Percentiles rank a stretch among this genome's conserved stretches.
These are phyloP conservation scores for Cudoniella acicularis DNA, from an alignment of 495 filamentous ascomycete genomes.

Conservation along the genomic window DNA sequence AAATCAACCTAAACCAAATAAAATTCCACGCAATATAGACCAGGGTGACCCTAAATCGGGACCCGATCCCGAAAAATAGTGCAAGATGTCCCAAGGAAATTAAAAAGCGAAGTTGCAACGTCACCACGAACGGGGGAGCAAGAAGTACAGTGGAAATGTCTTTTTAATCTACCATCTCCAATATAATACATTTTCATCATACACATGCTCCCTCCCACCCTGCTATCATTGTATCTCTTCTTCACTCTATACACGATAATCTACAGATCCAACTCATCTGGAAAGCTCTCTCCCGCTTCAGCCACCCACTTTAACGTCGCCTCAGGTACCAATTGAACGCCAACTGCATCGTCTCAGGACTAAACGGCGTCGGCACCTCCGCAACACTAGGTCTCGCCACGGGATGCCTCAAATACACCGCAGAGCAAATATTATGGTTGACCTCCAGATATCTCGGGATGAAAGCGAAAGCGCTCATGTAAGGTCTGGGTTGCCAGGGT, in stretches of 20 bases:
- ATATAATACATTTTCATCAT: slow-evolving; percentile 26
- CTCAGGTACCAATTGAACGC: slow-evolving; percentile 94
- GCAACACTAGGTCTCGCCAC: slow-evolving; percentile 83
- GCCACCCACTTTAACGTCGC: too few relatives aligned
- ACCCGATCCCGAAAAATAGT: too few relatives aligned
- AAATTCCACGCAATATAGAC: too few relatives aligned
- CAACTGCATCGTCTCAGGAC: slow-evolving; percentile 56
- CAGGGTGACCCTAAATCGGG: too few relatives aligned
- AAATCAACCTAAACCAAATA: too few relatives aligned
- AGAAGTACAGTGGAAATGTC: slow-evolving; percentile 1
- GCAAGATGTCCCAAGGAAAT: too few relatives aligned
- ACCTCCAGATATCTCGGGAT: slow-evolving; percentile 95
- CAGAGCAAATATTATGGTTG: slow-evolving; percentile 91
- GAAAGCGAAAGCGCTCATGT: slow-evolving; percentile 88
- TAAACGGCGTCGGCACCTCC: slow-evolving; percentile 89
- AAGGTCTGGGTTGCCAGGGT: slow-evolving; percentile 85
- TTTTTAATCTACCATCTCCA: slow-evolving; percentile 11
- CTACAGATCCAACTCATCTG: not conserved
- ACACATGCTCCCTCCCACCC: slow-evolving; percentile 8
- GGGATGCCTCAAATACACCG: slow-evolving; percentile 92
- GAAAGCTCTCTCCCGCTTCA: too few relatives aligned
- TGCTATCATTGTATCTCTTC: not conserved
- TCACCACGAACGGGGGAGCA: not conserved
- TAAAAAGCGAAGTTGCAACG: too few relatives aligned
- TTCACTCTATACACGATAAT: slow-evolving; percentile 13